Evolutionary conservation across 208 protist genomes (phyloP), one percentile per base, ranked within the genome.

Genomic region (Wallacemonas sp.): DNA sequence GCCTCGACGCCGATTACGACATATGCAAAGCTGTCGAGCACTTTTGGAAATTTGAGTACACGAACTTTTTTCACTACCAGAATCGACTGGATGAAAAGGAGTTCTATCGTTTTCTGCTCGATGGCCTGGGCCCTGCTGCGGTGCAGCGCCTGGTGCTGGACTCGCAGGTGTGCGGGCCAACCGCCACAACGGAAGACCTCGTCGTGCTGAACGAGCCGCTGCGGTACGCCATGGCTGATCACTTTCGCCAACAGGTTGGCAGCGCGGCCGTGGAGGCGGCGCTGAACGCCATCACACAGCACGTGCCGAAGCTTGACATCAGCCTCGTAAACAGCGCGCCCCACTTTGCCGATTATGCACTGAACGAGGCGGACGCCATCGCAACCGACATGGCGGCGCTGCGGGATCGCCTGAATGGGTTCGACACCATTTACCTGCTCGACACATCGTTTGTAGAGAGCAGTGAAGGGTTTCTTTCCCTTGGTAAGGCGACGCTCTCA

Each of bases 361-460:
- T 93, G 30, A 65, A 70, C 22, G 61, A 15, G 0, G 24, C 60
- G 22, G 86, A 96, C 44, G 63, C 41, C 49, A 84, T 96, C 54
- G 74, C 79, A 2, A 85, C 82, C 30, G 78, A 84, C 70, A 46
- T 75, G 24, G 60, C 24, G 30, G 45, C 69, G 28, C 64, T 96
- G 8, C 63, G 67, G 26, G 68, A 72, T 14, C 58, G 77, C 1
- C 34, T 83, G 15, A n/a, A 34, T 14, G 66, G 70, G 2, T 87
- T 77, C 62, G 55, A 67, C 28, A 58, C 34, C 5, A 68, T 93
- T n/a, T 92, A 82, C 66, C 51, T 96, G 22, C 67, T 96, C 17
- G 90, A 96, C 71, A 70, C 83, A 31, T 96, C 90, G 8, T 96
- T 93, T 72, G 70, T 96, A 11, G 90, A 96, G 58, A 88, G 78